Conservation (phyloP, 2,329 filamentous ascomycete species). For the Oidium heveae region DNA sequence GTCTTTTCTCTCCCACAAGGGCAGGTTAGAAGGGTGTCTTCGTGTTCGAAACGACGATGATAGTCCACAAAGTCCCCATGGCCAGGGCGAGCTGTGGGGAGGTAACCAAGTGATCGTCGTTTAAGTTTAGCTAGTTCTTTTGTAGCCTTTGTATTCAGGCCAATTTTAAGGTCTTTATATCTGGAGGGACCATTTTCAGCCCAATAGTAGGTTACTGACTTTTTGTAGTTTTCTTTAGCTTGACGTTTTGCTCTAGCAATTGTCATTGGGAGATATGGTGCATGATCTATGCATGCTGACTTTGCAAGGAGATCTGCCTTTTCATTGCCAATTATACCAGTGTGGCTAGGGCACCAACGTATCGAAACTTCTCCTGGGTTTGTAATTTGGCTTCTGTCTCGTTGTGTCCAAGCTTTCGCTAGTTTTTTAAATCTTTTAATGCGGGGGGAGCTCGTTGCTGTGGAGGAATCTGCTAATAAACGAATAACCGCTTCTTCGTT, state of each 20-base stretch:
- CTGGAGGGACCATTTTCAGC: not conserved
- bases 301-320: not conserved
- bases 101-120: not conserved
- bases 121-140: not conserved
- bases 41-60: not conserved
- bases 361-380: not conserved
- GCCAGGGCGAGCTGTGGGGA: not conserved
- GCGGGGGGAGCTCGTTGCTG: not conserved
- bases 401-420: not conserved
- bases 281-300: not conserved
- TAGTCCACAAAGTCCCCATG: not conserved
- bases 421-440: not conserved
- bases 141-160: not conserved
- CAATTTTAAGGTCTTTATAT: not conserved
- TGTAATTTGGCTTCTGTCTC: not conserved
- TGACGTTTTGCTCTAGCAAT: not conserved
- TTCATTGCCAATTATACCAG: not conserved
- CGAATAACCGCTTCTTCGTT: not conserved
- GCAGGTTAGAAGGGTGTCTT: not conserved
- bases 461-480: not conserved
- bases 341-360: not conserved
- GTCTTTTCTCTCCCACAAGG: not conserved
- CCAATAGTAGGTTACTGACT: not conserved
- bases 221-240: not conserved
- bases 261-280: not conserved